Evolutionary conservation across 768 basidiomycete species (phyloP), one percentile per base, ranked within the genome.

Genomic region (Lyophyllum semitale): DNA sequence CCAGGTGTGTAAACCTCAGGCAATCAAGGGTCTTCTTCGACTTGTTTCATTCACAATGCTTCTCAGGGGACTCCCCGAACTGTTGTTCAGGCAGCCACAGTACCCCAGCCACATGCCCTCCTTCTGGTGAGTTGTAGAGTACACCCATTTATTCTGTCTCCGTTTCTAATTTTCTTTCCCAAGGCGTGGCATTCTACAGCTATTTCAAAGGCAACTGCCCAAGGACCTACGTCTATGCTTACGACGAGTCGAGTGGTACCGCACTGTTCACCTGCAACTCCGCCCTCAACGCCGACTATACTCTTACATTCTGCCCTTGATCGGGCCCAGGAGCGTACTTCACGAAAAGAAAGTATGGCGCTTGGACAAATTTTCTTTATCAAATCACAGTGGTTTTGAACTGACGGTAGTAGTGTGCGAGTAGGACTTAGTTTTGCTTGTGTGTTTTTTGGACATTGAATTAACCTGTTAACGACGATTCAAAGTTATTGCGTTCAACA

Each of bases 161-260:
- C 29, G 25, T 11, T 15, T 22, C 46, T 42, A 5, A 44, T 45
- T 44, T 43, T 51, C 30, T 15, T 13, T 29, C 42, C 12, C 27
- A 30, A 66, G 66, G 67, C 46, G 67, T 68, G 25, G 59, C 54
- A 8, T 65, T 48, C 59, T 67, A 64, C 52, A 53, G 54, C 29
- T 69, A 66, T 48, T 69, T 68, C 65, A 67, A 68, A 43, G 50
- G 22, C 53, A 66, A 65, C 51, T 68, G 67, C 43, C 65, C 65
- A 27, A 63, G 57, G 25, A 62, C 76, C 1, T 80, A 80, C 44
- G 78, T 69, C 0, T 82, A 78, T 56, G 76, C 79, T 3, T 81
- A 66, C 59, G 81, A 82, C 57, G 79, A 81, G 63, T 59, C 65
- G 26, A 72, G 69, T 57, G 75, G 71, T 1, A 79, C 77, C 7